Conservation (phyloP, 768 basidiomycete species). For the Trichaptum fuscoviolaceum region DNA sequence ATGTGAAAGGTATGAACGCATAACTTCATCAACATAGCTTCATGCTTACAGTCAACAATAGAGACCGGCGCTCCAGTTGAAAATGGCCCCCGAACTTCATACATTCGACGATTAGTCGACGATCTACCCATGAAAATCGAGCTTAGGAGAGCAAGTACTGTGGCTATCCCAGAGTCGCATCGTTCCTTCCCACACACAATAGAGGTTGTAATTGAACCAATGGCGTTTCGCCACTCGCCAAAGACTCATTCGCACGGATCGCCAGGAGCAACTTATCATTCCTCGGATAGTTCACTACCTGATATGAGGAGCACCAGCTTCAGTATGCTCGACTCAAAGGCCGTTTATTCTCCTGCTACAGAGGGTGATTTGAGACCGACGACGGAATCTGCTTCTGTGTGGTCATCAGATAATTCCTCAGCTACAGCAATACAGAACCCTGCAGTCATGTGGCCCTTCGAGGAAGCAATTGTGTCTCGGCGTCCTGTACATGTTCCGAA, state of each 20-base stretch:
- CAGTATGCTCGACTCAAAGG: neutral
- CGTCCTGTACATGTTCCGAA: constrained; percentile 11
- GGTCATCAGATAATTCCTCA: neutral
- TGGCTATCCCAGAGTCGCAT: neutral
- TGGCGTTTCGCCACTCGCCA: neutral
- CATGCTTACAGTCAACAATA: neutral
- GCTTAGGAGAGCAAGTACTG: neutral
- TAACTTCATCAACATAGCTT: neutral
- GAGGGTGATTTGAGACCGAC: neutral
- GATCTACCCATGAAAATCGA: neutral
- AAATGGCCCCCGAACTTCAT: neutral
- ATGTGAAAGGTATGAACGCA: constrained; percentile 4
- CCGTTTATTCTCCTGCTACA: neutral
- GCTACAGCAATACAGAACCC: neutral
- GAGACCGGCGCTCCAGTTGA: neutral
- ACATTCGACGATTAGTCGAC: constrained; percentile 1
- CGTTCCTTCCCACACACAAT: neutral
- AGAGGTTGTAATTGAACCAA: neutral
- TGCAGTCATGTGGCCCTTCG: constrained; percentile 7
- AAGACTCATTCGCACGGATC: neutral
- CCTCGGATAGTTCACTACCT: neutral
- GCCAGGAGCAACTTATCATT: neutral
- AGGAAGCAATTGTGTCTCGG: constrained; percentile 8
- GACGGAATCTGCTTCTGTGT: neutral
- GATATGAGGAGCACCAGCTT: neutral